Conservation (phyloP, 768 basidiomycete genomes). For the Mycena albidolilacea region DNA sequence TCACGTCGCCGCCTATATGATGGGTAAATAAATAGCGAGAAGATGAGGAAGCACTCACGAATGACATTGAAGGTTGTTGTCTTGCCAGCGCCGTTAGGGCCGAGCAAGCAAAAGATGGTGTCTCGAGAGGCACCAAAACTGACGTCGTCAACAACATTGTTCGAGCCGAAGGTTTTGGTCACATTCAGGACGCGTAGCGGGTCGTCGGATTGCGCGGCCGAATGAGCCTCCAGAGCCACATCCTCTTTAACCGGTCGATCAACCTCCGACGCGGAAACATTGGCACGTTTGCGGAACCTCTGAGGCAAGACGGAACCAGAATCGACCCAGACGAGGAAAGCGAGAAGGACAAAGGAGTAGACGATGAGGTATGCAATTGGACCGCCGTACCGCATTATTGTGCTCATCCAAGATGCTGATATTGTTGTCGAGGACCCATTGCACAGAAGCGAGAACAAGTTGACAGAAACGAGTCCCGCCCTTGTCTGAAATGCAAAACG, state of each 20-base stretch:
- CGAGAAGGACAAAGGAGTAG: conserved; percentile 71
- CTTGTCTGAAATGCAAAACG: conserved; percentile 61
- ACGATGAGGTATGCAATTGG: conserved; percentile 82
- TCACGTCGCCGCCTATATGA: conserved; percentile 73
- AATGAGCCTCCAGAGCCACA: conserved; percentile 67
- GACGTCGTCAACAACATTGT: conserved; percentile 80
- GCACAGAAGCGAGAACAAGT: conserved; percentile 83
- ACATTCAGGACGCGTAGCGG: conserved; percentile 74
- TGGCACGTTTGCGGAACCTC: conserved; percentile 45
- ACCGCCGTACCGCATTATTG: conserved; percentile 76
- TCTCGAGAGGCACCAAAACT: conserved; percentile 75
- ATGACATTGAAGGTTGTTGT: conserved; percentile 88
- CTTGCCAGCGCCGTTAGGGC: conserved; percentile 89
- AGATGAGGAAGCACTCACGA: conserved; percentile 58
- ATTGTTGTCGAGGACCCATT: conserved; percentile 62
- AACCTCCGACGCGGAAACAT: conserved; percentile 22
- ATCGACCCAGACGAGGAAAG: conserved; percentile 78
- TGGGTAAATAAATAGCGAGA: not conserved
- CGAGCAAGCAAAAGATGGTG: conserved; percentile 79
- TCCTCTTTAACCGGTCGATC: conserved; percentile 57
- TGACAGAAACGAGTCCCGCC: conserved; percentile 81
- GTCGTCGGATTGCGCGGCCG: conserved; percentile 65
- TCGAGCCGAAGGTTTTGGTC: conserved; percentile 70
- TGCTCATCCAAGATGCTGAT: conserved; percentile 62
- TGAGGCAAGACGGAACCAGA: conserved; percentile 72